phyloP scores from a whole-genome alignment of 208 protist genomes.

The Endotrypanum monterogeii region DNA sequence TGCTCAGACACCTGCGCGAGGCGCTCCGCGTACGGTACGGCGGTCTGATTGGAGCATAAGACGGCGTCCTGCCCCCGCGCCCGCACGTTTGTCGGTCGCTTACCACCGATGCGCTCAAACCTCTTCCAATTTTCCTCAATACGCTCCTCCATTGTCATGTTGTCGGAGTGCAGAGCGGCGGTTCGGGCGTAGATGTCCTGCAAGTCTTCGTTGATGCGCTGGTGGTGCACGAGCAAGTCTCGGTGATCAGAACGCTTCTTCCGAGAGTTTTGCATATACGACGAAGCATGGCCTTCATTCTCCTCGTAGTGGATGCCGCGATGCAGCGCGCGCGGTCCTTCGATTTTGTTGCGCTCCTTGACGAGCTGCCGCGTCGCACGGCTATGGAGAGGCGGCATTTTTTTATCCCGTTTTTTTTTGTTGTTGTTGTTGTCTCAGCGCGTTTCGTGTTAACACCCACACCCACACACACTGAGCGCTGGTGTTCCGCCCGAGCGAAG shows the following conservation, averaged over 20 bases:
- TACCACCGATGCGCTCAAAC: constrained; percentile 84
- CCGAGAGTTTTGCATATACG: constrained; percentile 47
- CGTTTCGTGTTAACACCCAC: neutral
- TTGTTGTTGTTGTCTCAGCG: neutral
- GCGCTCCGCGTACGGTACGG: constrained; percentile 65
- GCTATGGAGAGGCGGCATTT: constrained; percentile 82
- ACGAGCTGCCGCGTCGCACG: constrained; percentile 68
- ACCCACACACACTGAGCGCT: too few species aligned
- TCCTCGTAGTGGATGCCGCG: constrained; percentile 84
- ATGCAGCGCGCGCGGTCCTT: constrained; percentile 71
- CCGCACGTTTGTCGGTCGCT: constrained; percentile 48
- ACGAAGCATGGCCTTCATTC: constrained; percentile 38
- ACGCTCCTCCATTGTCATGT: constrained; percentile 89
- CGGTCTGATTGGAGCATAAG: constrained; percentile 55
- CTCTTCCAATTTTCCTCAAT: constrained; percentile 83
- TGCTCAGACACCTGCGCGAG: constrained; percentile 56
- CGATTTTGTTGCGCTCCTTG: constrained; percentile 61
- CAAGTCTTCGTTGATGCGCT: constrained; percentile 82
- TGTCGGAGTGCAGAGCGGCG: constrained; percentile 61
- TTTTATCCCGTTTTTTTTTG: neutral
- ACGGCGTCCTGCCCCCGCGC: constrained; percentile 26
- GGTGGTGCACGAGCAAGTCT: constrained; percentile 87
- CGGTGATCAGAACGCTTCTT: constrained; percentile 59
- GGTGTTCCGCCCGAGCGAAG: too few species aligned
- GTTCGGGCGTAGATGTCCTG: constrained; percentile 84